phyloP scores from a whole-genome alignment of 2,329 filamentous ascomycete genomes.

The Penicillium aurantiogriseum region DNA sequence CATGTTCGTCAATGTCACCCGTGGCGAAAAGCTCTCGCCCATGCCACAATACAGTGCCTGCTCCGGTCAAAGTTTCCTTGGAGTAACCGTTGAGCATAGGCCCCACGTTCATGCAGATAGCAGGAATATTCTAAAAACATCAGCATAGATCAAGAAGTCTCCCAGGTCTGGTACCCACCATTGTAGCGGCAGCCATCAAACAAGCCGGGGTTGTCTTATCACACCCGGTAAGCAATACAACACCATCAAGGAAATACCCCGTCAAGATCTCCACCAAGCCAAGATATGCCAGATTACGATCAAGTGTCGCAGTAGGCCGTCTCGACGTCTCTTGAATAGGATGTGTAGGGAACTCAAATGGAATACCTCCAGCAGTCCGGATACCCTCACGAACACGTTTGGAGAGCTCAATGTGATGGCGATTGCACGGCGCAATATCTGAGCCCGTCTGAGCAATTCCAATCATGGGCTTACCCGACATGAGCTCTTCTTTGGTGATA shows the following conservation, averaged over 20 bases:
- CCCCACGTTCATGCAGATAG: constrained; percentile 53
- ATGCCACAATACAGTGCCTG: constrained; percentile 51
- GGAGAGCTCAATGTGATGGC: constrained; percentile 50
- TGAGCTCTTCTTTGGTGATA: constrained; percentile 50
- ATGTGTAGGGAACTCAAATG: constrained; percentile 54
- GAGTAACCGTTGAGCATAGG: constrained; percentile 54
- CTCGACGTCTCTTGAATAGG: constrained; percentile 52
- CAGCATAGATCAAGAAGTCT: background rate
- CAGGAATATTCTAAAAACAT: constrained; percentile 47
- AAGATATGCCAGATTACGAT: constrained; percentile 52
- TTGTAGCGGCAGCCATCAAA: constrained; percentile 53
- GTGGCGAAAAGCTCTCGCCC: constrained; percentile 50
- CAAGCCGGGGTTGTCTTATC: constrained; percentile 55
- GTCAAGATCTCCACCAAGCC: constrained; percentile 50
- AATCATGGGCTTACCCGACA: constrained; percentile 52
- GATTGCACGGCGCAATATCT: constrained; percentile 52
- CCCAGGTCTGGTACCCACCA: constrained; percentile 32
- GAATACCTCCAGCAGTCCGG: constrained; percentile 49
- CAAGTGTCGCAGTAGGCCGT: constrained; percentile 50
- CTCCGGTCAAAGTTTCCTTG: constrained; percentile 44
- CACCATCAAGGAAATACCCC: constrained; percentile 52
- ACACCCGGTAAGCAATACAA: constrained; percentile 53
- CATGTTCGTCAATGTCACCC: constrained; percentile 47
- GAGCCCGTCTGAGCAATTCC: constrained; percentile 55
- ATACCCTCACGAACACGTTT: constrained; percentile 54